Evolutionary conservation across 257 asterid species (phyloP).

Genomic region (Mitragyna speciosa): DNA sequence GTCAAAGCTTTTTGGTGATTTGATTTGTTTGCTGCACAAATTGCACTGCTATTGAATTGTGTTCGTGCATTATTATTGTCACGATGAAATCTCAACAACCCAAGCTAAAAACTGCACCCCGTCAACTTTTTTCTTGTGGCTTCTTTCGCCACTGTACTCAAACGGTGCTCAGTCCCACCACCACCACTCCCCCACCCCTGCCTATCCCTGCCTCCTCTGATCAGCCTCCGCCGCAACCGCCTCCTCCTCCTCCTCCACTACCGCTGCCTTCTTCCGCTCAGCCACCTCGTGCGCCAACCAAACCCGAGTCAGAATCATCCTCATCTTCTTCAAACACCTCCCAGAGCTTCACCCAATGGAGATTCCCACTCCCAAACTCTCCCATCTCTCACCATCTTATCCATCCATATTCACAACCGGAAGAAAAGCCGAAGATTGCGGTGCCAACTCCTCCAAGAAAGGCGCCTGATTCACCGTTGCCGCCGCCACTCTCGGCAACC

Average conservation of each 20-base stretch:
- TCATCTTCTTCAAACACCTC: constrained; percentile 78
- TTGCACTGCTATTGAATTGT: background rate
- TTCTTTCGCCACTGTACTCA: constrained; percentile 81
- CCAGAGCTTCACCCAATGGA: constrained; percentile 86
- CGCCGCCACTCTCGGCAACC: constrained; percentile 22
- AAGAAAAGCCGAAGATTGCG: constrained; percentile 28
- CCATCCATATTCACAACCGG: constrained; percentile 26
- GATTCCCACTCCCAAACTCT: constrained; percentile 56
- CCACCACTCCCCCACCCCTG: constrained; percentile 69
- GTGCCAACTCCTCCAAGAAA: constrained; percentile 9
- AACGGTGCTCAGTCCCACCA: constrained; percentile 70
- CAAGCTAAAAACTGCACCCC: constrained; percentile 62
- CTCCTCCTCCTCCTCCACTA: constrained; percentile 19
- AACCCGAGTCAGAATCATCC: constrained; percentile 53
- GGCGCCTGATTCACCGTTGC: constrained; percentile 8
- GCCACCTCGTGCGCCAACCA: background rate
- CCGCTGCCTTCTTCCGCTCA: constrained; percentile 17
- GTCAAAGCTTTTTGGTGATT: too few relatives aligned
- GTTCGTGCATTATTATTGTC: background rate
- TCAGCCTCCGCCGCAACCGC: constrained; percentile 23
- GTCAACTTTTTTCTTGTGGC: constrained; percentile 61
- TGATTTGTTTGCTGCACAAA: too few relatives aligned
- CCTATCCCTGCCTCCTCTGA: constrained; percentile 24
- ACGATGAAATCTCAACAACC: constrained; percentile 66
- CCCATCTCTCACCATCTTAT: constrained; percentile 15